Evolutionary conservation across 192 early-diverging fungal genomes (phyloP), one percentile per base, ranked within the genome.

Genomic region (Coemansia umbellata): DNA sequence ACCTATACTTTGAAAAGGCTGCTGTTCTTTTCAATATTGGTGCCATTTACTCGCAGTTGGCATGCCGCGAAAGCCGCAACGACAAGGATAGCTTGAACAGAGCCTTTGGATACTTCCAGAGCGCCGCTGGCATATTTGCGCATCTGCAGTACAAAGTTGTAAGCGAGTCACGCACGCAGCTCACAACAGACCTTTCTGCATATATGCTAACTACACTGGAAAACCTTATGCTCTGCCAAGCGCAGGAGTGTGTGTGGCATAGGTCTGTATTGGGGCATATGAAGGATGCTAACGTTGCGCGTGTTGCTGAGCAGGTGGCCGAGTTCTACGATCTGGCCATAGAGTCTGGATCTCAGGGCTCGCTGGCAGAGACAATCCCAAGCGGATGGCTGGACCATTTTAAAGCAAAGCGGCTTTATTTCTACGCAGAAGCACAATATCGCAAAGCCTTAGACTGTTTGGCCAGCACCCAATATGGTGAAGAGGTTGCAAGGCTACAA

Each of bases 191-290:
- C 55, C 79, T 93, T 60, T 82, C 84, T 5, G 53, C 81, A 3
- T 63, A 78, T 14, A 82, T 87, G n/a, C 75, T 97, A 7, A 70
- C 78, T 9, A 83, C 86, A 1, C 66, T 84, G 1, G 78, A 84
- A 14, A 81, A 84, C 51, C 61, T 90, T n/a, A 94, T 91, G 89
- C 76, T 95, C 3, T 91, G 90, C 8, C 94, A 95, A 61, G 94
- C 94, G 21, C 93, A 95, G 58, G 94, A 95, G 66, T 93, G 90
- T 54, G 91, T 88, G 22, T 93, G 91, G 90, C 85, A 85, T 32
- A 87, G 93, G 44, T 89, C 92, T 4, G 85, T 90, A 5, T 53
- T 83, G 60, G 90, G 86, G 60, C 84, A 88, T 36, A 84, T 92
- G 63, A 90, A 89, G 53, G 85, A 93, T 51, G 82, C 78, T 2